Evolutionary conservation across 331 rosid genomes (phyloP), one percentile per base, ranked within the genome.

Genomic region (Stylosanthes scabra): DNA sequence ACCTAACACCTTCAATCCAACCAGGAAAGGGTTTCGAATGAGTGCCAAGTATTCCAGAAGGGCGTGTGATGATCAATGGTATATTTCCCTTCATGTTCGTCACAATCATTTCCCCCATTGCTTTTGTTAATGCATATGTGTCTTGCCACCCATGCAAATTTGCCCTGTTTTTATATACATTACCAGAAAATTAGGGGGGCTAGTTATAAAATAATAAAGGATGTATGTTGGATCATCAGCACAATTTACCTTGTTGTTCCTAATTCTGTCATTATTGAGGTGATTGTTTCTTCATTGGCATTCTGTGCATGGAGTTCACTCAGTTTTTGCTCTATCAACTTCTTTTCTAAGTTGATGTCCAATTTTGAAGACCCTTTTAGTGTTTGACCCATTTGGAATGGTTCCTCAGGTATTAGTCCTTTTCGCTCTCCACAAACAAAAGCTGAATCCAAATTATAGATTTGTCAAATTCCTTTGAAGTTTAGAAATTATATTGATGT

Each of bases 1-100:
- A 2, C 95, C 92, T 85, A 5, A 81, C 8, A 15, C 80, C 88
- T 85, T 89, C 92, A 42, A 82, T 79, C 92, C 90, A 87, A 51
- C 92, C 96, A 0, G 90, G 83, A 41, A 89, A 85, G 7, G 96
- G 96, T 72, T 87, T 82, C 27, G 56, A 83, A 76, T 29, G 69
- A 20, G 95, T 85, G 11, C 91, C 79, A 6, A 65, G 28, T 8
- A 89, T 16, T 2, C 71, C 60, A 8, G 88, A 71, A 2, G 90
- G 95, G 9, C 90, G 88, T 31, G 78, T 1, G 25, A 83, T 75
- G 39, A 83, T 77, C 15, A 87, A 67, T 1, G 85, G 81, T 12
- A 67, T 1, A 7, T 82, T 64, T 25, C 58, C 77, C 56, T 86
- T 85, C 4, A 28, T 42, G 0, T 86, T 47, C 44, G 50, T 77